phyloP scores from a whole-genome alignment of 2,329 filamentous ascomycete species.

The Botrytis medusae region DNA sequence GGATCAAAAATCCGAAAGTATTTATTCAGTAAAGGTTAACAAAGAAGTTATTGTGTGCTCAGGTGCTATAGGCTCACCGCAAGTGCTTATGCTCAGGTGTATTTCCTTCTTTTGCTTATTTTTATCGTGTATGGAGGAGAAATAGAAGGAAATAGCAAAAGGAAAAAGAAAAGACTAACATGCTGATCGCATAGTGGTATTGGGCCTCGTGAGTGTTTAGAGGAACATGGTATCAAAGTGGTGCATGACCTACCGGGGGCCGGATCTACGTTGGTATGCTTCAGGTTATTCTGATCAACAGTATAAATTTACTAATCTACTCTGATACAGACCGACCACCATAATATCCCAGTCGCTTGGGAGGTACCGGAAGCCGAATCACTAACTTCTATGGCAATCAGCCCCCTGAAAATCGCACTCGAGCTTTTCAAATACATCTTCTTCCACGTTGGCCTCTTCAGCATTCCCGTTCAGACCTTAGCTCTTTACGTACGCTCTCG shows the following conservation, averaged over 20 bases:
- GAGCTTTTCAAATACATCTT: constrained; percentile 24
- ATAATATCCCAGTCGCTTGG: constrained; percentile 18
- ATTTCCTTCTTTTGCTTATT: not conserved
- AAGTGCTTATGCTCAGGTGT: constrained; percentile 25
- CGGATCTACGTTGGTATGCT: constrained; percentile 17
- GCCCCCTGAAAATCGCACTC: not conserved
- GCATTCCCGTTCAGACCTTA: constrained; percentile 9
- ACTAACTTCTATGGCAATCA: not conserved
- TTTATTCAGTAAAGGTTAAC: constrained; percentile 9
- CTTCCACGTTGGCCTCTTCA: constrained; percentile 16
- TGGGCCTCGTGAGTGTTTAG: constrained; percentile 15
- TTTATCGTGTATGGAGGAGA: not conserved
- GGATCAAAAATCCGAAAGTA: not conserved
- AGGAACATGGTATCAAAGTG: constrained; percentile 19
- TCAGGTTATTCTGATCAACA: not conserved
- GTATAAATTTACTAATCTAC: not conserved
- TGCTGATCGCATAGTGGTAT: constrained; percentile 17
- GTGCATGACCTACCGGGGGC: constrained; percentile 21
- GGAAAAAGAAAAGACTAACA: not conserved
- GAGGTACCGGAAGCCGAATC: constrained; percentile 21
- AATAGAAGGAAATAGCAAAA: not conserved
- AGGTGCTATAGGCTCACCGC: constrained; percentile 21
- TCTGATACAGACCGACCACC: constrained; percentile 16
- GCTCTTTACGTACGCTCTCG: constrained; percentile 17
- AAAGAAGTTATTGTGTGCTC: constrained; percentile 24